Evolutionary conservation across 148 eudicot species (phyloP), one percentile per base, ranked within the genome.

Genomic region (Nepenthes mirabilis): DNA sequence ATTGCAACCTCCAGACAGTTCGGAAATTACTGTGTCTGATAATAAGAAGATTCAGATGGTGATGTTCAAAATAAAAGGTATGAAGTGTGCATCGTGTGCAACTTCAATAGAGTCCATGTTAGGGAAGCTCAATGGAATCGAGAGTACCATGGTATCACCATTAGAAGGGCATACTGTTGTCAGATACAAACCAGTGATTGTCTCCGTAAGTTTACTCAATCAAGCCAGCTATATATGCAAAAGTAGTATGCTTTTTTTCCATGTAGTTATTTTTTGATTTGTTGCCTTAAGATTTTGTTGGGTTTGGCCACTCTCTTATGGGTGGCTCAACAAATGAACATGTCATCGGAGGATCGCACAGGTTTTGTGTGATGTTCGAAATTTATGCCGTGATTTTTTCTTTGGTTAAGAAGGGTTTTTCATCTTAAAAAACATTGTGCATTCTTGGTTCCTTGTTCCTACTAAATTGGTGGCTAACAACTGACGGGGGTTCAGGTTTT

Each of bases 111-210:
- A 91, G 69, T 70, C 94, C 49, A 74, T 79, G 64, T 72, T 91
- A 12, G 64, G 60, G 68, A 66, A 78, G 64, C 74, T 85, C 64
- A 65, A 71, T 77, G 98, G 98, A 34, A 75, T 91, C 13, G 64
- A 77, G 65, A 65, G 69, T 73, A 83, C 67, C 33, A 70, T 49
- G 66, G 82, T 88, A 57, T 91, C 98, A 47, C 47, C 82, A 1
- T 77, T 91, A 71, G 81, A 88, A 65, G 96, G 98, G 59, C 79
- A 82, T 68, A 64, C 90, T 45, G 87, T 85, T 35, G 81, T 91
- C 56, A 83, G 74, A 68, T 83, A 82, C 68, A 43, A 68, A 37
- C 91, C 98, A 36, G 80, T 68, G 57, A 62, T 77, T 51, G 54
- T 85, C 47, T 52, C 56, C 71, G 98, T 91, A 68, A 88, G 84